Conservation (phyloP, 1,139 yeast species). For the Scheffersomyces parashehatae region DNA sequence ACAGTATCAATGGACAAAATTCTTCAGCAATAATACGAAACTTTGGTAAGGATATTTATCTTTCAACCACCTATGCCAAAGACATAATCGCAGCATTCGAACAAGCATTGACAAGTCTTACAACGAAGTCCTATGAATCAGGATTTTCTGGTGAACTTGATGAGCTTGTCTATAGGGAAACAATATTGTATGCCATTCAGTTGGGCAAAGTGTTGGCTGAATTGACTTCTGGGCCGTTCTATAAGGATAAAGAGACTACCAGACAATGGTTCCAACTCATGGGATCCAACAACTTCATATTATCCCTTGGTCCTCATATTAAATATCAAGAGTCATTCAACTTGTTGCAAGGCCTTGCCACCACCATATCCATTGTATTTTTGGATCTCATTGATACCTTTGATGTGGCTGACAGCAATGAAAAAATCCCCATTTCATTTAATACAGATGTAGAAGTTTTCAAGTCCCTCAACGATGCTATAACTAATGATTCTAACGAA, state of each 20-base stretch:
- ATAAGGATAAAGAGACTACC: slow-evolving; percentile 31
- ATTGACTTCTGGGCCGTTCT: slow-evolving; percentile 34
- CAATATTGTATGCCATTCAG: slow-evolving; percentile 36
- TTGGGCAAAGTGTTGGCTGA: slow-evolving; percentile 48
- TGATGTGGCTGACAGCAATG: slow-evolving; percentile 18
- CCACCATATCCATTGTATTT: slow-evolving; percentile 50
- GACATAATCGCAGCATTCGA: slow-evolving; percentile 24
- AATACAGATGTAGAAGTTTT: slow-evolving; percentile 46
- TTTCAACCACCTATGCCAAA: slow-evolving; percentile 26
- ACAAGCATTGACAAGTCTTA: slow-evolving; percentile 6
- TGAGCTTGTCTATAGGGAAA: slow-evolving; percentile 33
- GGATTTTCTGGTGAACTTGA: slow-evolving; percentile 21
- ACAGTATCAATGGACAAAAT: slow-evolving; percentile 31
- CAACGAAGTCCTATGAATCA: slow-evolving; percentile 10
- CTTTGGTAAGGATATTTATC: slow-evolving; percentile 39
- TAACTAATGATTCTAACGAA: slow-evolving; percentile 25
- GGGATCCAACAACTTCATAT: slow-evolving; percentile 42
- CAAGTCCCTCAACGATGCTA: slow-evolving; percentile 36
- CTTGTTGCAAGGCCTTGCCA: slow-evolving; percentile 48
- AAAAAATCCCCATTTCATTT: slow-evolving; percentile 18
- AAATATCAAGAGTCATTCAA: slow-evolving; percentile 34
- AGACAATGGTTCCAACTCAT: slow-evolving; percentile 60
- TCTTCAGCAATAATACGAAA: slow-evolving; percentile 35
- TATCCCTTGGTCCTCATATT: slow-evolving; percentile 26
- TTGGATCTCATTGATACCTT: slow-evolving; percentile 55